phyloP scores from a whole-genome alignment of 495 filamentous ascomycete genomes.

The Cairneyella variabilis region DNA sequence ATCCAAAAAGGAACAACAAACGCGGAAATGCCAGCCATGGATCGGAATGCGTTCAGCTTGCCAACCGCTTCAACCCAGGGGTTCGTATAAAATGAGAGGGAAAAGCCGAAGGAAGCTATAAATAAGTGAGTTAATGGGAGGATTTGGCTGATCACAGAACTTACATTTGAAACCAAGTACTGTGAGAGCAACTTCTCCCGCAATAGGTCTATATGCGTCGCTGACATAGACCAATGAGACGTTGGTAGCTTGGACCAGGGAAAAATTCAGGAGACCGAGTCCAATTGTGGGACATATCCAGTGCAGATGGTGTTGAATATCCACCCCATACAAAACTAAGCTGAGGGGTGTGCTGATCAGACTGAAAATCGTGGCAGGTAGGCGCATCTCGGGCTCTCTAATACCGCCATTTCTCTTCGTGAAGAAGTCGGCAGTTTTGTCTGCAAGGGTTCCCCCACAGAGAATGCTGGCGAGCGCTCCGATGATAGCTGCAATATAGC shows the following conservation, averaged over 20 bases:
- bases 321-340: constrained; percentile 48
- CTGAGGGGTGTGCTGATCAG: constrained; percentile 41
- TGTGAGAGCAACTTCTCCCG: constrained; percentile 47
- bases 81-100: constrained; percentile 57
- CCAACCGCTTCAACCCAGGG: constrained; percentile 46
- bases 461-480: constrained; percentile 46
- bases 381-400: constrained; percentile 51
- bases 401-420: constrained; percentile 48
- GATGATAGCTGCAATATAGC: constrained; percentile 45
- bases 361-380: constrained; percentile 42
- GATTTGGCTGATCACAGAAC: neutral
- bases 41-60: constrained; percentile 46
- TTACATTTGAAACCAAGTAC: constrained; percentile 48
- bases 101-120: constrained; percentile 47
- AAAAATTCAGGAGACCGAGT: constrained; percentile 46
- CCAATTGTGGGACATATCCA: constrained; percentile 54
- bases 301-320: constrained; percentile 43
- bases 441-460: constrained; percentile 44
- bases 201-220: constrained; percentile 50
- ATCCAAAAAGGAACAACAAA: constrained; percentile 36
- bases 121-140: neutral
- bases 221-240: constrained; percentile 50
- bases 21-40: constrained; percentile 49
- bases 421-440: constrained; percentile 44
- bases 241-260: constrained; percentile 48